Evolutionary conservation across 2,329 filamentous ascomycete genomes (phyloP), one percentile per base, ranked within the genome.

Genomic region (Xylariaceae sp.): DNA sequence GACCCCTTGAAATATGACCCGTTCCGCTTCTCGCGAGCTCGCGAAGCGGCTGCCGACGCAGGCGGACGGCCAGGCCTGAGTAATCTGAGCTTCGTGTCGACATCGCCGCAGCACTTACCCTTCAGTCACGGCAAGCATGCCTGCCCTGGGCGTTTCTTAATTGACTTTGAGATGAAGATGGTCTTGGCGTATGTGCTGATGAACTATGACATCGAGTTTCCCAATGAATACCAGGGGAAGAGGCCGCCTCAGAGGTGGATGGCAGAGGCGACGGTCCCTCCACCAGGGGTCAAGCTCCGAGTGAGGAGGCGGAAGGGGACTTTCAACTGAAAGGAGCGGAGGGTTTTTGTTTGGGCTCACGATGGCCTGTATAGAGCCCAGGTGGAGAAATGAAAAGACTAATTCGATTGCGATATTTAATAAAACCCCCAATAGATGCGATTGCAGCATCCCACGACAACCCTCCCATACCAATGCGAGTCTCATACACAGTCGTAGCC

Each of bases 121-220:
- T 68, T 65, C 40, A 64, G 66, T 13, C 55, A 67, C 42, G 66
- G 66, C 2, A 55, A 48, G 11, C 63, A 67, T 44, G 62, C 65
- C 3, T 68, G 65, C 44, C 64, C 64, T 1, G 64, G 64, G 0
- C 44, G 64, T 3, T 65, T 64, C 43, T 58, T 66, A 44, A 59
- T 61, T 1, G 54, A 50, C 22, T 57, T 58, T 34, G 57, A 64
- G 48, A 57, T 66, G 13, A 65, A 67, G 54, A 48, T 54, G 43
- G 39, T 50, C 12, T 33, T 53, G 16, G 38, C 43, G 3, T 45
- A 49, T 34, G 19, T 53, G 13, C 19, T 55, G 12, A 38, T 32
- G 26, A 39, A 43, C 33, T 53, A 53, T 33, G 51, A 55, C 86
- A 18, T 44, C 31, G 33, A 29, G 37, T 37, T 44, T 26, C 42